Evolutionary conservation across 306 rosid genomes (phyloP).

Genomic region (Styphnolobium japonicum): DNA sequence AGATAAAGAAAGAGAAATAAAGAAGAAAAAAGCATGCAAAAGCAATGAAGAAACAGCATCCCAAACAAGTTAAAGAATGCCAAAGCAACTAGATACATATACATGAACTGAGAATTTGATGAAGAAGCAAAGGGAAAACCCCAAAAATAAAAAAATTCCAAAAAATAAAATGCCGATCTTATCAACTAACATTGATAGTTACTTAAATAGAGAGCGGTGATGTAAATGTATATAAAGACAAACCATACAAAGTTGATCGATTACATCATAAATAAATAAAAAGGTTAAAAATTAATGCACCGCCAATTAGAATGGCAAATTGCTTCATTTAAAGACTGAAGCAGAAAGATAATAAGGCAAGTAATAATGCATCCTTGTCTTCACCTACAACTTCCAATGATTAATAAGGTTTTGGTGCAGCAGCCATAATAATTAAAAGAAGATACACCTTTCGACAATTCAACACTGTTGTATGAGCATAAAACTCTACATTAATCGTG

Average conservation of each 20-base stretch:
- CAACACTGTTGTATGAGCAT: background rate
- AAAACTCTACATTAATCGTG: background rate
- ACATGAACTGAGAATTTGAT: constrained; percentile 2
- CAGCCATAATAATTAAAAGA: background rate
- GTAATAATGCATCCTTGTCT: background rate
- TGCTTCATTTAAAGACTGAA: background rate
- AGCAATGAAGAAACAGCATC: constrained; percentile 13
- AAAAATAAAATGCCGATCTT: background rate
- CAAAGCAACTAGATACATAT: background rate
- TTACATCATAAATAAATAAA: background rate
- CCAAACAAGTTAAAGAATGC: background rate
- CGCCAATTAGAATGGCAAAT: background rate
- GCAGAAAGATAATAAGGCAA: background rate
- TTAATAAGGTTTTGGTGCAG: background rate
- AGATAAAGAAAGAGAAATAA: background rate
- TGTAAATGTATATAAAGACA: background rate
- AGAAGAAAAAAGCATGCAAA: background rate
- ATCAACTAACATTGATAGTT: background rate
- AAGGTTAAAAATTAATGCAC: background rate
- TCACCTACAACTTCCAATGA: background rate
- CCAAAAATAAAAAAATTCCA: background rate
- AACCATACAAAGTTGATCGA: background rate
- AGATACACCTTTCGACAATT: background rate
- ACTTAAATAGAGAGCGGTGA: background rate
- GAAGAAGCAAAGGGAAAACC: background rate